Base-by-base conservation (phyloP, 139 green algal genomes). In the Chlorella sp. region DNA sequence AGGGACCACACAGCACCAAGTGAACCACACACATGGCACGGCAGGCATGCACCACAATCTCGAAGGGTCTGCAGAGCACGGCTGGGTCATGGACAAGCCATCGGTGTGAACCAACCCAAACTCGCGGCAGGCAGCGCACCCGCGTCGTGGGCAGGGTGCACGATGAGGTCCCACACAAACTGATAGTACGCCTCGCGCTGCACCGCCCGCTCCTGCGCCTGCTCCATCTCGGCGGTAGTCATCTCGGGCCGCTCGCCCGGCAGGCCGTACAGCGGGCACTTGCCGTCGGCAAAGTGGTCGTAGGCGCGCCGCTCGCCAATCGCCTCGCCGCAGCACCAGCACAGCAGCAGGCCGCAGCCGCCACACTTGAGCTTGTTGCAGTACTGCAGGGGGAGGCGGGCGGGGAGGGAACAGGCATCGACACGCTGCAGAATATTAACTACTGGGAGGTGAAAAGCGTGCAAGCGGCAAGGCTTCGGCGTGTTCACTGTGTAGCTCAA, bases 291-390 rank as follows among this genome's bases (percentile, higher is more conserved):
- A 41, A 70, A 70, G 32, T 70, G 64, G 64, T 70, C 64, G 30
- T 70, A 70, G 64, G 64, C 64, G 4, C 64, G 64, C 64, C 41
- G n/a, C 32, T 70, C 64, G 64, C 64, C 64, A 70, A 70, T 70
- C 17, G 7, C 64, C 0, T 70, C 32, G 64, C 64, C 64, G 60
- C 64, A 70, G 64, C 64, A 70, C 64, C 64, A 70, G 64, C 64
- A 70, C 64, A 70, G 64, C 64, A 70, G 14, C 13, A 17, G 13
- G 8, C 34, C 20, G 64, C 64, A 70, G 32, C 64, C 64, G 64
- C 64, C 64, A 32, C 64, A 70, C 13, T 16, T 40, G 32, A 70
- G 32, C 64, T 70, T 70, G 64, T 70, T 70, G 64, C 64, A 70
- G 64, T 70, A 70, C 64, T 70, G 64, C 32, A 32, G 64, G 32